A percentile compares a stretch with the other conserved stretches of the same genome.
phyloP scores from a whole-genome alignment of 1,139 yeast species.

The Pichia sp. region DNA sequence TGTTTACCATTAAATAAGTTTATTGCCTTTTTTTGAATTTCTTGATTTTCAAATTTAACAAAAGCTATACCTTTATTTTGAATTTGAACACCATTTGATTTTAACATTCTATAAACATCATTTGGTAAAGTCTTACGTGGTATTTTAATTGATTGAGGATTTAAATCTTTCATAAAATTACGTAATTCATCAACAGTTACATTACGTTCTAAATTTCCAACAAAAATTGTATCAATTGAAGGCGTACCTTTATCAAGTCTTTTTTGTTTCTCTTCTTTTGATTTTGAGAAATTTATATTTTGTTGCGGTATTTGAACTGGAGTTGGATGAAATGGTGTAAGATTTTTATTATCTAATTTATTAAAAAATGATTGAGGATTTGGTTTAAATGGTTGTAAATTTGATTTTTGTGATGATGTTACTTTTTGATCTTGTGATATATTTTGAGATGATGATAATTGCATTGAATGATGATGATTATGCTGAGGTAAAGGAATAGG shows the following conservation, averaged over 20 bases:
- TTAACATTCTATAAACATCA: conserved; percentile 36
- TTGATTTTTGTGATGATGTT: neutral
- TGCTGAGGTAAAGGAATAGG: neutral
- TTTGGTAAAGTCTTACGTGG: conserved; percentile 45
- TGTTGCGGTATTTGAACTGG: conserved; percentile 6
- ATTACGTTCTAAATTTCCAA: conserved; percentile 51
- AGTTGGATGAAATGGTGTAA: conserved; percentile 13
- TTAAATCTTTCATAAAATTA: conserved; percentile 40
- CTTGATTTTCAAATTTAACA: conserved; percentile 45
- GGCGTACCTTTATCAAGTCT: conserved; percentile 45
- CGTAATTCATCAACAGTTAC: conserved; percentile 41
- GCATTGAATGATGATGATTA: neutral
- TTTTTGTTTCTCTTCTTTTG: conserved; percentile 25
- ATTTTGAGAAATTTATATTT: conserved; percentile 5
- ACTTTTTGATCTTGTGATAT: neutral
- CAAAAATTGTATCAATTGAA: conserved; percentile 49
- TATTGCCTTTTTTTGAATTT: conserved; percentile 43
- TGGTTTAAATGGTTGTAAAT: conserved; percentile 2
- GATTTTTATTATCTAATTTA: conserved; percentile 4
- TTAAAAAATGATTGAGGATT: conserved; percentile 1
- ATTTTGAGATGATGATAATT: neutral
- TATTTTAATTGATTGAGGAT: conserved; percentile 52
- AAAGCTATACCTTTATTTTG: conserved; percentile 62
- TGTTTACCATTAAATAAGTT: conserved; percentile 46
- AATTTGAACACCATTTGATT: conserved; percentile 35